Percentiles rank a stretch among this genome's conserved stretches.
These are phyloP conservation scores for Tricholoma furcatifolium DNA, from an alignment of 768 basidiomycete species.

Conservation along the genomic window DNA sequence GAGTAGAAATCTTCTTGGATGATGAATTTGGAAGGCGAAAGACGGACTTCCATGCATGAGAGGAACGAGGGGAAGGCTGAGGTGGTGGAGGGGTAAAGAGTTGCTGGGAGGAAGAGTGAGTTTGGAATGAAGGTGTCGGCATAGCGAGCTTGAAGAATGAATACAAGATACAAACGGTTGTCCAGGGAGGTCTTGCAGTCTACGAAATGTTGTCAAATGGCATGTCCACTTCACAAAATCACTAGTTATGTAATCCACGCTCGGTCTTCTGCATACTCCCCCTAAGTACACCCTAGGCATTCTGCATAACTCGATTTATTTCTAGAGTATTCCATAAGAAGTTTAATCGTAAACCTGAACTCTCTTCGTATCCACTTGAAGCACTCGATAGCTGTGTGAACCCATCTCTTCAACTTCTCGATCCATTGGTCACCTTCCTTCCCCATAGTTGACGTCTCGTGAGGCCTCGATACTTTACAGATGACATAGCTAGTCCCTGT, in stretches of 20 bases:
- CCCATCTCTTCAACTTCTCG: too few relatives aligned
- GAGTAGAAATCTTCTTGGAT: constrained; percentile 53
- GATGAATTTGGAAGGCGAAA: constrained; percentile 68
- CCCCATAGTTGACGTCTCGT: constrained; percentile 4
- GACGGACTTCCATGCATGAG: constrained; percentile 67
- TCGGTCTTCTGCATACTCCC: not conserved
- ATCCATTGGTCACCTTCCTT: not conserved
- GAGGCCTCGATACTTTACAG: constrained; percentile 11
- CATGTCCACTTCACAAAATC: constrained; percentile 7
- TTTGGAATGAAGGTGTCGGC: constrained; percentile 20
- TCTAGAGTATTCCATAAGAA: too few relatives aligned
- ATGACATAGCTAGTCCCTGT: constrained; percentile 13
- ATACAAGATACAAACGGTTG: constrained; percentile 2
- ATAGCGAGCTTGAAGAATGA: constrained; percentile 10
- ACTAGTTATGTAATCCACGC: constrained; percentile 14
- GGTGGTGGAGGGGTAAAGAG: constrained; percentile 15
- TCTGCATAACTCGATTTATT: too few relatives aligned
- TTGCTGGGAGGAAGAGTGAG: constrained; percentile 13
- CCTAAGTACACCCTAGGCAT: too few relatives aligned
- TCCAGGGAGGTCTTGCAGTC: not conserved
- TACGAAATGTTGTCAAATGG: constrained; percentile 5
- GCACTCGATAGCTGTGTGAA: too few relatives aligned
- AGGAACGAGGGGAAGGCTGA: constrained; percentile 24
- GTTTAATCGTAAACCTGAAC: too few relatives aligned
- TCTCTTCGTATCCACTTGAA: too few relatives aligned